Evolutionary conservation across 2,329 filamentous ascomycete species (phyloP).

Genomic region (Metarhizium robertsii): DNA sequence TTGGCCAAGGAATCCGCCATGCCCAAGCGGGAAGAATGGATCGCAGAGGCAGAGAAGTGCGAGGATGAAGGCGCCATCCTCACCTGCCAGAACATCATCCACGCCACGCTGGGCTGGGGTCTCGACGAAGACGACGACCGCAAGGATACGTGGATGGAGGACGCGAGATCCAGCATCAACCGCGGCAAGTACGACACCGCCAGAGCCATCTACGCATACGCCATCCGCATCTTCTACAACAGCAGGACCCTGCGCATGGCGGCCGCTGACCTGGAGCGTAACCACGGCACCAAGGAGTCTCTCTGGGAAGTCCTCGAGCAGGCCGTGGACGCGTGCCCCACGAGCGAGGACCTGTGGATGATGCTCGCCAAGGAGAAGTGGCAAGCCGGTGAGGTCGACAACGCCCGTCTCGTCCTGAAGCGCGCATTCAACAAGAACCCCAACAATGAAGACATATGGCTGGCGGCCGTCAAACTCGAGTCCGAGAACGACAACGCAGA

Average conservation of each 20-base stretch:
- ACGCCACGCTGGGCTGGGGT: constrained; percentile 85
- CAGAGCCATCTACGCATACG: constrained; percentile 86
- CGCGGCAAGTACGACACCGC: constrained; percentile 83
- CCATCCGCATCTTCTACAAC: constrained; percentile 79
- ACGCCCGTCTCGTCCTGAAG: constrained; percentile 75
- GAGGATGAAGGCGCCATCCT: constrained; percentile 82
- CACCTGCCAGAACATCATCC: constrained; percentile 83
- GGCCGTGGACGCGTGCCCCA: constrained; percentile 86
- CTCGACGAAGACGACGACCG: constrained; percentile 94
- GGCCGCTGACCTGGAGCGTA: constrained; percentile 83
- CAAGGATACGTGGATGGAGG: constrained; percentile 92
- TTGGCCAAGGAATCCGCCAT: constrained; percentile 88
- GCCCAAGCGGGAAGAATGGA: constrained; percentile 97
- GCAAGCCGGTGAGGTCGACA: constrained; percentile 79
- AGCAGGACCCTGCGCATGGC: constrained; percentile 85
- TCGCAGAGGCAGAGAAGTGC: constrained; percentile 85
- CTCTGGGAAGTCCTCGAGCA: constrained; percentile 83
- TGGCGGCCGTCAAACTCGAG: constrained; percentile 91
- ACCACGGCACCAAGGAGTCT: constrained; percentile 74
- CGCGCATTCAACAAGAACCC: constrained; percentile 91
- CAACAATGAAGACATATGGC: constrained; percentile 96
- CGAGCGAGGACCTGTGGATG: constrained; percentile 89
- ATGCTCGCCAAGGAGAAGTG: constrained; percentile 92
- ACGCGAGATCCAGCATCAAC: constrained; percentile 73
- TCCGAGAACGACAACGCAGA: constrained; percentile 78